These are phyloP conservation scores for Lepidium didymum DNA, from an alignment of 345 rosid species.

Conservation along the genomic window DNA sequence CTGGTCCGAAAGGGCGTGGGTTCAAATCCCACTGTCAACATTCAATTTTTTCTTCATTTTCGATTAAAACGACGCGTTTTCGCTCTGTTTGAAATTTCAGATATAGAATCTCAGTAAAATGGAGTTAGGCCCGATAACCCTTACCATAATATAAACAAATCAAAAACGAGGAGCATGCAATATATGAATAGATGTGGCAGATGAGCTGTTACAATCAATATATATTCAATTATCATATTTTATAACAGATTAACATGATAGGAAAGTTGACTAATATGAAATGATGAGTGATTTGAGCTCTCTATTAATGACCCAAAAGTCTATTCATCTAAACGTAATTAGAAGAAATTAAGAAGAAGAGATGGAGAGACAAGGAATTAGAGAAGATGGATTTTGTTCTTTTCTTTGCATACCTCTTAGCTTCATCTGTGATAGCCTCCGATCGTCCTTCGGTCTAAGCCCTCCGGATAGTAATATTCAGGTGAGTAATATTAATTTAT, in stretches of 20 bases:
- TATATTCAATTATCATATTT: background rate
- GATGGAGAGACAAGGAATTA: background rate
- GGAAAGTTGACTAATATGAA: constrained; percentile 17
- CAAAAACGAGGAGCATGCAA: constrained; percentile 10
- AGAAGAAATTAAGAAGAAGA: background rate
- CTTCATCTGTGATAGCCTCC: background rate
- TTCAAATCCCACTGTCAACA: constrained; percentile 89
- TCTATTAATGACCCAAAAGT: background rate
- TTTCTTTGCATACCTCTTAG: constrained; percentile 6
- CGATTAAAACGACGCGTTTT: no score
- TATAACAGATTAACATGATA: background rate
- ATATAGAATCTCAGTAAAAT: no score
- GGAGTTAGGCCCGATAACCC: no score
- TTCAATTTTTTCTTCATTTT: no score
- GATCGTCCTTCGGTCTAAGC: background rate
- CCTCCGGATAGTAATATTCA: background rate
- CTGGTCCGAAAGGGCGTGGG: constrained; percentile 99
- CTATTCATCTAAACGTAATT: background rate
- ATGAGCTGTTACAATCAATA: constrained; percentile 1
- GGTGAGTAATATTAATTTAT: constrained; percentile 9
- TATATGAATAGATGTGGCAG: background rate
- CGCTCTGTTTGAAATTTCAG: no score
- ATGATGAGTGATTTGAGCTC: constrained; percentile 5
- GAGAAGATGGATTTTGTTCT: constrained; percentile 8
- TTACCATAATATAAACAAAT: background rate